Evolutionary conservation across 257 asterid species (phyloP).

Genomic region (Solanum rostratum): DNA sequence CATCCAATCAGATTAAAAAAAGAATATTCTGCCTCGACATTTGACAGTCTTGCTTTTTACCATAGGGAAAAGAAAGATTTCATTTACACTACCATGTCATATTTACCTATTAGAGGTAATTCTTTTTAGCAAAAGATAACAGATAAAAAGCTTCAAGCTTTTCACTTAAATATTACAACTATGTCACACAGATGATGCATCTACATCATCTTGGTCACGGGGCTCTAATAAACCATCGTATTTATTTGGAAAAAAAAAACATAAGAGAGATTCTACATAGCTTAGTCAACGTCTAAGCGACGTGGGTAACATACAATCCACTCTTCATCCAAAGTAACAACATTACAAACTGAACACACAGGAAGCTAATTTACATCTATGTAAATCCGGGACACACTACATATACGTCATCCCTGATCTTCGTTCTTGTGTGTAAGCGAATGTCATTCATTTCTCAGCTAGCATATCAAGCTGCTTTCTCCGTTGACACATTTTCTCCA

Average conservation of each 20-base stretch:
- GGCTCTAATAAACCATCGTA: not conserved
- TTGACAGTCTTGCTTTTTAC: not conserved
- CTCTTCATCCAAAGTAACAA: not conserved
- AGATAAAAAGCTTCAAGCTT: not conserved
- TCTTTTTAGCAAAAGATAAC: not conserved
- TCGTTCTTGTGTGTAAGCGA: not conserved
- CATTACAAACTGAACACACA: not conserved
- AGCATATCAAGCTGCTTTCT: conserved; percentile 27
- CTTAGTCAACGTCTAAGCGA: not conserved
- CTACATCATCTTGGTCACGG: not conserved
- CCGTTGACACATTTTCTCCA: conserved; percentile 15
- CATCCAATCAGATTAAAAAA: not conserved
- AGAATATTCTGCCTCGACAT: not conserved
- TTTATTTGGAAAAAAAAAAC: not conserved
- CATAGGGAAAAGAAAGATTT: not conserved
- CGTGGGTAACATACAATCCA: not conserved
- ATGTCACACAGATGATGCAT: not conserved
- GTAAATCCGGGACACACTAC: not conserved
- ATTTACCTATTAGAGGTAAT: not conserved
- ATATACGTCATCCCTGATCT: not conserved
- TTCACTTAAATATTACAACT: not conserved
- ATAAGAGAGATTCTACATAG: not conserved
- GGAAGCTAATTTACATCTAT: not conserved
- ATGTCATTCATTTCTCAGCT: not conserved
- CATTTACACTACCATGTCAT: not conserved